These are phyloP conservation scores for Cryptosporidium parvum DNA, from an alignment of 169 alveolate species.

Conservation along the genomic window DNA sequence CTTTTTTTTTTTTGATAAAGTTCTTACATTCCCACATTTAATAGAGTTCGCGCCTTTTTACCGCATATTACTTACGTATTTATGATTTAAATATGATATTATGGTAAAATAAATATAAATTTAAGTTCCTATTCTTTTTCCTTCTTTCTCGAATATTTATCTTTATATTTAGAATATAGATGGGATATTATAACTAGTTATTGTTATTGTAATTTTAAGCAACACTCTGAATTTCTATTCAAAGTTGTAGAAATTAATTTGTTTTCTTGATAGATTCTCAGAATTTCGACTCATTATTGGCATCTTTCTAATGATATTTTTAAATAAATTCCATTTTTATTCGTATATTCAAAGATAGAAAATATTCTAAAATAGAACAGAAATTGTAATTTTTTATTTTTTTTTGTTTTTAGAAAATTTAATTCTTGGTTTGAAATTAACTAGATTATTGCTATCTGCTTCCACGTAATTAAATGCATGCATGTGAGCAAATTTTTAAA, in stretches of 20 bases:
- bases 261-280: too few species aligned
- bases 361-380: too few species aligned
- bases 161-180: neutral
- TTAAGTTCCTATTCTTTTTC: neutral
- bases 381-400: too few species aligned
- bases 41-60: slow-evolving; percentile 18
- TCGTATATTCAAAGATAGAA: too few species aligned
- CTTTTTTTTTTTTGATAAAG: neutral
- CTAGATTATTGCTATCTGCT: neutral
- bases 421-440: neutral
- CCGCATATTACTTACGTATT: slow-evolving; percentile 43
- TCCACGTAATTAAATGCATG: slow-evolving; percentile 1
- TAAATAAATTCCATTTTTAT: too few species aligned
- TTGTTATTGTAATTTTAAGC: too few species aligned
- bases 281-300: too few species aligned
- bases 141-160: neutral
- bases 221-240: neutral
- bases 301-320: too few species aligned
- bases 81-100: neutral
- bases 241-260: neutral
- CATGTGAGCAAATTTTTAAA: neutral
- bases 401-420: too few species aligned
- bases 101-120: too few species aligned
- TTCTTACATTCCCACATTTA: slow-evolving; percentile 7
- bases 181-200: too few species aligned